Conservation (phyloP, 164 flowering plant genomes). For the Sedum album region DNA sequence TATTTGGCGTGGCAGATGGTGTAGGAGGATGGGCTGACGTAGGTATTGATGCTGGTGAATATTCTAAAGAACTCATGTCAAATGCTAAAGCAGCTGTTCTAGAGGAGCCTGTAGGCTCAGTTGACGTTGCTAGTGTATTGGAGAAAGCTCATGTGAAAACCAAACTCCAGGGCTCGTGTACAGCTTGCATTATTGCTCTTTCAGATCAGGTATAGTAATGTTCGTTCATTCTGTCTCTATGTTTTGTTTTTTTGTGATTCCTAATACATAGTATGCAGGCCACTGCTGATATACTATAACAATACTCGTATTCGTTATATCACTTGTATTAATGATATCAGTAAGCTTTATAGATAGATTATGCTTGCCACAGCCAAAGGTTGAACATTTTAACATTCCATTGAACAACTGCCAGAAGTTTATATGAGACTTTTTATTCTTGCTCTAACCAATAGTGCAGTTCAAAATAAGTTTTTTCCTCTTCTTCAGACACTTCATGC, state of each 20-base stretch:
- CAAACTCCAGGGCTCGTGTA: slow-evolving; percentile 81
- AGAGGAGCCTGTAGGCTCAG: slow-evolving; percentile 76
- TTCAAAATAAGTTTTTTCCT: not conserved
- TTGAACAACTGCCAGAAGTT: not conserved
- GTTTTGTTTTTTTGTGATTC: no score
- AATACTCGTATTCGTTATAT: no score
- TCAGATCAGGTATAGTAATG: slow-evolving; percentile 54
- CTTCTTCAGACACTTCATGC: slow-evolving; percentile 70
- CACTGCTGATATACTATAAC: no score
- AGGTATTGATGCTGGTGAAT: slow-evolving; percentile 34
- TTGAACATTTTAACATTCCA: not conserved
- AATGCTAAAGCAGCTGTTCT: slow-evolving; percentile 66
- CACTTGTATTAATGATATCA: no score
- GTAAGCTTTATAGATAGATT: not conserved
- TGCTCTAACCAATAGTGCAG: not conserved
- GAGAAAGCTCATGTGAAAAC: slow-evolving; percentile 58
- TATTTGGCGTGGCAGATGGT: no score
- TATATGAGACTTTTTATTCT: not conserved
- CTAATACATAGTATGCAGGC: no score
- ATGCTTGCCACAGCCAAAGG: not conserved
- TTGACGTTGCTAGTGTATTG: slow-evolving; percentile 78
- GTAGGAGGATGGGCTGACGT: no score
- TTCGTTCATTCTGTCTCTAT: not conserved
- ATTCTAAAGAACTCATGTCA: slow-evolving; percentile 87
- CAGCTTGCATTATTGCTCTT: slow-evolving; percentile 91